Evolutionary conservation across 306 rosid genomes (phyloP), one percentile per base, ranked within the genome.

Genomic region (Cucurbita pepo): DNA sequence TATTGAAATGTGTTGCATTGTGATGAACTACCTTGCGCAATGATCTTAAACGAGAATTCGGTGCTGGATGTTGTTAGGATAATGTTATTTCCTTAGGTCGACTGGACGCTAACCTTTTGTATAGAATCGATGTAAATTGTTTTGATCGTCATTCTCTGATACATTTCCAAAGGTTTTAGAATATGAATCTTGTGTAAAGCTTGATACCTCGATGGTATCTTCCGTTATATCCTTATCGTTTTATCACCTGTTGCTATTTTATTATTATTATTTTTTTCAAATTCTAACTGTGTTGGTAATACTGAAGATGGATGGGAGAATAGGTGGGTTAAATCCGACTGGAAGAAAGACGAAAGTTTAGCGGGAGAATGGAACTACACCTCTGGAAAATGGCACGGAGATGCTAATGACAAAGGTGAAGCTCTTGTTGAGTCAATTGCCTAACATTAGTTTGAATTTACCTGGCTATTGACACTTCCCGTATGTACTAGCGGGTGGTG

Each of bases 301-400:
- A 69, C 30, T 79, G 56, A 37, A 95, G 99, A 88, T 57, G 99
- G 96, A 77, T 95, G 99, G 99, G 96, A 91, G 72, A 89, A 30
- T 14, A 86, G 84, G 34, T 95, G 99, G 99, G 95, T 95, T 69
- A 86, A 84, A 83, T 95, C 99, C 51, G 99, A 91, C 0, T 95
- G 99, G 99, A 95, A 91, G 88, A 88, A 73, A 59, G 99, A 89
- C 45, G 97, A 95, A 81, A 82, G 77, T 66, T 14, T 83, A 74
- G 97, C 97, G 45, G 99, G 99, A 56, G 96, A 89, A 76, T 95
- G 99, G 99, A 95, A 95, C 81, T 85, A 75, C 89, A 95, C 97
- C 55, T 75, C 99, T 50, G 99, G 99, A 47, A 86, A 95, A 81
- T 91, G 99, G 99, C 79, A 84, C 58, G 99, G 99, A 55, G 95